These are phyloP conservation scores for Francoa sonchifolia DNA, from an alignment of 441 rosid species.

Conservation along the genomic window DNA sequence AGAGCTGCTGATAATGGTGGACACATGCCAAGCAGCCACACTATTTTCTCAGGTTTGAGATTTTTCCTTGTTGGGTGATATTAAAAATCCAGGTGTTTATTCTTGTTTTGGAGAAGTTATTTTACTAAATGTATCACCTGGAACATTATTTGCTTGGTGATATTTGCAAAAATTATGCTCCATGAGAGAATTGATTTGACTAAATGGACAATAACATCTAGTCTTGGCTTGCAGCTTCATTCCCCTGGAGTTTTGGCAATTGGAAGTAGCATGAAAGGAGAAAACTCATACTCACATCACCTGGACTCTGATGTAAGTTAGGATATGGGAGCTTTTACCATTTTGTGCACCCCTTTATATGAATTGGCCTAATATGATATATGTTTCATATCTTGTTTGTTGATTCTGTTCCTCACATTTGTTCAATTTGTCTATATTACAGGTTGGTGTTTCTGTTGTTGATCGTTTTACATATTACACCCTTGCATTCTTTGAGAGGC, in stretches of 20 bases:
- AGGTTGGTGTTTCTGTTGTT: conserved; percentile 96
- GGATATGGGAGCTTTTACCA: conserved; percentile 2
- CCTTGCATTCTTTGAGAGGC: conserved; percentile 84
- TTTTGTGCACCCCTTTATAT: background rate
- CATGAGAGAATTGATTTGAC: conserved; percentile 1
- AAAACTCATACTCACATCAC: conserved; percentile 94
- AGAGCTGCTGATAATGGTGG: conserved; percentile 94
- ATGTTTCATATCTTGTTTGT: conserved; percentile 4
- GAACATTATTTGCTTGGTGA: too few relatives aligned
- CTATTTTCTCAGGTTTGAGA: conserved; percentile 73
- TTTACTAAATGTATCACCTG: too few relatives aligned
- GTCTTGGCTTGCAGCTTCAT: conserved; percentile 72
- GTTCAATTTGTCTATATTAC: conserved; percentile 12
- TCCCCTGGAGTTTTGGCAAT: conserved; percentile 95
- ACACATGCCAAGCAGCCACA: conserved; percentile 97
- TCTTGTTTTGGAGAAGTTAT: too few relatives aligned
- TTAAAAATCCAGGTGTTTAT: too few relatives aligned
- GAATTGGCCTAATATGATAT: background rate
- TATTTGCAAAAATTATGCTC: conserved; percentile 2
- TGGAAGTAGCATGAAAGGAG: conserved; percentile 96
- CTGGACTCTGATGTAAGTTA: conserved; percentile 82
- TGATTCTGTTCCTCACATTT: too few relatives aligned
- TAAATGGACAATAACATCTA: too few relatives aligned
- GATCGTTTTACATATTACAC: conserved; percentile 94
- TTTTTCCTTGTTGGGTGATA: too few relatives aligned